phyloP scores from a whole-genome alignment of 305 asterid species.

The Solanum hybrid region DNA sequence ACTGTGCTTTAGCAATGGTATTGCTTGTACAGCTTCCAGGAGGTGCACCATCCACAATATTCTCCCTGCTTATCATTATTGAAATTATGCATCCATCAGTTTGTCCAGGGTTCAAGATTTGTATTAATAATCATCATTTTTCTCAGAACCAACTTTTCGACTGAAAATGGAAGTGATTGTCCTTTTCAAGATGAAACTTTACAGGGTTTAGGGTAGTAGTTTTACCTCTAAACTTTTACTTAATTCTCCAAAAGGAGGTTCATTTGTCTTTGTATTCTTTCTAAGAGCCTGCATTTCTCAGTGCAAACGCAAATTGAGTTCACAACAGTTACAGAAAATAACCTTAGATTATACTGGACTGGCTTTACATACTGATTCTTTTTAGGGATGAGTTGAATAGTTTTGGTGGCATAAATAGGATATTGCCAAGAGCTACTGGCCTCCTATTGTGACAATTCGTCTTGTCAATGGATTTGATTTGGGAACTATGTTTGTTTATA shows the following conservation, averaged over 20 bases:
- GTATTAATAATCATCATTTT: neutral
- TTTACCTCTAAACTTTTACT: neutral
- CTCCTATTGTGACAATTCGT: neutral
- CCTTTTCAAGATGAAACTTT: neutral
- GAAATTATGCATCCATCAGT: neutral
- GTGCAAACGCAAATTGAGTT: neutral
- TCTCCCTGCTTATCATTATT: neutral
- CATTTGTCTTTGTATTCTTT: neutral
- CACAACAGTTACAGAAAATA: neutral
- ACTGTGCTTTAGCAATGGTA: neutral
- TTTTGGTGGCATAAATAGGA: neutral
- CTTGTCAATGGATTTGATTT: neutral
- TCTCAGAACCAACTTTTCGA: neutral
- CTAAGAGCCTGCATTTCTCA: neutral
- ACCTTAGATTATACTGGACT: neutral
- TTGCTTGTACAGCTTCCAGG: neutral
- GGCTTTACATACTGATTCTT: neutral
- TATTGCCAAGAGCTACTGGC: neutral
- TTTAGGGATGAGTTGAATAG: neutral
- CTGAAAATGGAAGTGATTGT: neutral
- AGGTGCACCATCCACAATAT: neutral
- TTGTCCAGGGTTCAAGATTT: neutral
- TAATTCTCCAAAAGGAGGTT: neutral
- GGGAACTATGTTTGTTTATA: neutral
- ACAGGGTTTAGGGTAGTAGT: neutral